A percentile compares a stretch with the other conserved stretches of the same genome.
Conservation (phyloP, 257 asterid species). For the Solanum bulbocastanum region DNA sequence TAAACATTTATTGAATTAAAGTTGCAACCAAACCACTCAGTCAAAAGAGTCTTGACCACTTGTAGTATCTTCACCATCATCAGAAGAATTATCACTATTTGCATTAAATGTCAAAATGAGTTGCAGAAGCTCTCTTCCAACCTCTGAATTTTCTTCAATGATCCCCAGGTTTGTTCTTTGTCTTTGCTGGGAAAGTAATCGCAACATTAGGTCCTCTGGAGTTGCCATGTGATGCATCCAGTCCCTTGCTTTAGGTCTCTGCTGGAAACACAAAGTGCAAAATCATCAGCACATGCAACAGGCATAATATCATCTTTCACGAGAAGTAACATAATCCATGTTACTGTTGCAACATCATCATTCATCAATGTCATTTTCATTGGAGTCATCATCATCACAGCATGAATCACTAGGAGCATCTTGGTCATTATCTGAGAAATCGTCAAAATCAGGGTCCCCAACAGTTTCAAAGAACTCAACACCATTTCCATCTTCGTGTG, state of each 20-base stretch:
- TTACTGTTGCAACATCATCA: conserved; percentile 1
- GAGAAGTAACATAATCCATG: conserved; percentile 2
- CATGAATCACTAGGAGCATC: conserved; percentile 12
- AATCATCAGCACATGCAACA: conserved; percentile 25
- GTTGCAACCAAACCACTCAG: conserved; percentile 6
- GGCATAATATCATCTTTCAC: conserved; percentile 6
- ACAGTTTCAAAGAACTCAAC: conserved; percentile 3
- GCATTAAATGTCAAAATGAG: conserved; percentile 30
- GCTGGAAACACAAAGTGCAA: conserved; percentile 48
- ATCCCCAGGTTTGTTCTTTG: conserved; percentile 22
- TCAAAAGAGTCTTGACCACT: conserved; percentile 19
- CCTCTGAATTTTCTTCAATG: conserved; percentile 19
- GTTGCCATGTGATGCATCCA: conserved; percentile 42
- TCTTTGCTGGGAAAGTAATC: conserved; percentile 36
- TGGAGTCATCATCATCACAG: conserved; percentile 6
- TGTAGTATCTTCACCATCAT: conserved; percentile 21
- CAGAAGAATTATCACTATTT: conserved; percentile 31
- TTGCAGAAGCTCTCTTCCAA: conserved; percentile 31
- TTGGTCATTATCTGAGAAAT: conserved; percentile 5
- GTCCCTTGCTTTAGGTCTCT: conserved; percentile 28
- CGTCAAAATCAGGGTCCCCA: conserved; percentile 7
- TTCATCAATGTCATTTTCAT: conserved; percentile 8
- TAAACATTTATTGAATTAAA: neutral
- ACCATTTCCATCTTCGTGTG: neutral
- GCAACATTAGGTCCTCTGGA: conserved; percentile 47